Percentiles rank a stretch among this genome's conserved stretches.
Conservation (phyloP, 2,329 filamentous ascomycete species). For the Podosphaera leucotricha region DNA sequence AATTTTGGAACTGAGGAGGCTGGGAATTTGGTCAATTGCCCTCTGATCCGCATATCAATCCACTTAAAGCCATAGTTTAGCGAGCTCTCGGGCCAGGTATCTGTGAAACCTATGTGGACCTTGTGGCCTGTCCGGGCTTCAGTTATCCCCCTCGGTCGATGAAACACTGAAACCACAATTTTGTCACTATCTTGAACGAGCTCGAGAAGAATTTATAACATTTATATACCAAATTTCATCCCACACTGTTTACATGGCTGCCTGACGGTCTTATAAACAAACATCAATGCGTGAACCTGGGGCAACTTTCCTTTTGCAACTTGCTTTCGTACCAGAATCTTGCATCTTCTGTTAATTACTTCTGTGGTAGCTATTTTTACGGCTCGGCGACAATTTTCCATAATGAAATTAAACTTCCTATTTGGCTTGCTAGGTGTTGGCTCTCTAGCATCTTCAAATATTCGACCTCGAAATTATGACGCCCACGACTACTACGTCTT, state of each 20-base stretch:
- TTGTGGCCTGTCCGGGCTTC: neutral
- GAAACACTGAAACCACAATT: neutral
- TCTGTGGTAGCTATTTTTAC: neutral
- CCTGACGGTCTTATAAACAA: neutral
- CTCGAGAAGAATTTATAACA: neutral
- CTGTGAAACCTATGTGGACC: neutral
- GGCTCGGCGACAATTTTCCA: neutral
- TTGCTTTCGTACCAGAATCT: neutral
- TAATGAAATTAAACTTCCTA: constrained; percentile 20
- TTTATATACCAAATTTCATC: neutral
- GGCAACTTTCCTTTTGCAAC: constrained; percentile 1
- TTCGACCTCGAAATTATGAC: constrained; percentile 46
- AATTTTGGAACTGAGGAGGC: neutral
- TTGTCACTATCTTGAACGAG: neutral
- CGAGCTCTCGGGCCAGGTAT: neutral
- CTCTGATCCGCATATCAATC: neutral
- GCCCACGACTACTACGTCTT: constrained; percentile 83
- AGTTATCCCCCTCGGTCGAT: neutral
- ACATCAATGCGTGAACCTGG: constrained; percentile 9
- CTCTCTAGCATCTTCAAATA: constrained; percentile 19
- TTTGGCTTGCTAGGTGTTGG: constrained; percentile 27
- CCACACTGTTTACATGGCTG: neutral
- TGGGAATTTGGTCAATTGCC: neutral
- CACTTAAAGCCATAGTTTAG: neutral
- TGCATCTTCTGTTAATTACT: neutral